Base-by-base conservation (phyloP, 371 early-diverging fungal genomes). In the Fennellomyces sp. region DNA sequence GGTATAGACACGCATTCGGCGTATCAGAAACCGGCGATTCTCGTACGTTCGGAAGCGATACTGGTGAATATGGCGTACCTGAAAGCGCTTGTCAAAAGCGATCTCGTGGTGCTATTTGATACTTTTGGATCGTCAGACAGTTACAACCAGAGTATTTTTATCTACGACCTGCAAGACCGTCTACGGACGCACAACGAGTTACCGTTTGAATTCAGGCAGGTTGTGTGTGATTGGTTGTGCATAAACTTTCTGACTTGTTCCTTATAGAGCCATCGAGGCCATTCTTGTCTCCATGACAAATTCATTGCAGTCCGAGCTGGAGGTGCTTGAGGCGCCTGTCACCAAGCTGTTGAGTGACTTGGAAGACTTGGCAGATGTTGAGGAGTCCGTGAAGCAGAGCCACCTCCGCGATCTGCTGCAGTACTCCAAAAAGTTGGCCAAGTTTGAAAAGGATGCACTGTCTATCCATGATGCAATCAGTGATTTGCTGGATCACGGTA, bases 21-120 rank as follows among this genome's bases (percentile, higher is more conserved):
- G 48, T 89, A 93, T 63, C 91, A 93, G 64, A 83, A 91, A 66
- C 93, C 94, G 0, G 86, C 87, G 15, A 87, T 95, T 23, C 78
- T 95, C n/a, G 96, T 95, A 15, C 88, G 96, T 15, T 79, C 88
- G 0, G 84, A 91, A 50, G 93, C 93, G 1, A 91, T 95, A 49
- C 68, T 95, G 7, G 85, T 94, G 33, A 94, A 94, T 62, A 71
- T 95, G 38, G 81, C 87, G 13, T 88, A 92, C 61, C 82, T 92
- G 35, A 83, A 88, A 49, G 96, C 94, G 10, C 63, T 95, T 30
- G 84, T 95, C 47, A 91, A 91, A 56, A 88, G 90, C 25, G 93
- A 95, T 67, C 65, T 80, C 42, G 88, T 93, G 0, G 88, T 94
- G 31, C 70, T 95, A 11, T 91, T 93, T 62, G 90, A 91, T 69